phyloP scores from a whole-genome alignment of 2,329 filamentous ascomycete species.

The Pseudogymnoascus sp. region DNA sequence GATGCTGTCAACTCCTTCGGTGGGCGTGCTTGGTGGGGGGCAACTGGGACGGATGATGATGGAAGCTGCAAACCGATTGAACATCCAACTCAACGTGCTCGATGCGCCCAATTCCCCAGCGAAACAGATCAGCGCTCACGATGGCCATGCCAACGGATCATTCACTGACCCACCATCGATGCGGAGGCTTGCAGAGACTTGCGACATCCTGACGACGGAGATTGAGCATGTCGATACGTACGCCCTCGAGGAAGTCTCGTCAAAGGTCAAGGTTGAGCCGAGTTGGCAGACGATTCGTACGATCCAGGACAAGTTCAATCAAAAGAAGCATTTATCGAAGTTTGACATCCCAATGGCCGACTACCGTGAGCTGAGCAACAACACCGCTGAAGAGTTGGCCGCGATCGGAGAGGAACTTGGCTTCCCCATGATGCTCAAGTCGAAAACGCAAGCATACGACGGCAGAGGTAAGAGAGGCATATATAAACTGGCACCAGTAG shows the following conservation, averaged over 20 bases:
- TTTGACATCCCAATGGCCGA: constrained; percentile 64
- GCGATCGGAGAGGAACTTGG: constrained; percentile 58
- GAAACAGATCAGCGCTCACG: constrained; percentile 74
- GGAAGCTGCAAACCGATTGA: constrained; percentile 70
- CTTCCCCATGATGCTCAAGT: constrained; percentile 88
- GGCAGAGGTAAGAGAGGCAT: constrained; percentile 54
- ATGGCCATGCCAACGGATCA: constrained; percentile 70
- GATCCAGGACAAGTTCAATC: constrained; percentile 89
- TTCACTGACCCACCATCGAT: constrained; percentile 80
- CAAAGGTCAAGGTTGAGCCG: constrained; percentile 61
- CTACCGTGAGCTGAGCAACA: constrained; percentile 47
- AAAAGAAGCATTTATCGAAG: constrained; percentile 71
- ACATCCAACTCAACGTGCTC: constrained; percentile 70
- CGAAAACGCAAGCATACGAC: constrained; percentile 83
- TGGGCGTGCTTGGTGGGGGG: constrained; percentile 50
- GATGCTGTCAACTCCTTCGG: constrained; percentile 4
- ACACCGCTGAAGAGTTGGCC: constrained; percentile 50
- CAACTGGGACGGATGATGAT: constrained; percentile 91
- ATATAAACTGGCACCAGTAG: not conserved
- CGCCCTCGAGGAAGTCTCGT: constrained; percentile 73
- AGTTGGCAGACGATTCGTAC: constrained; percentile 78
- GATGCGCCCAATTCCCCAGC: constrained; percentile 71
- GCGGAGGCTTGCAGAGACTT: constrained; percentile 64
- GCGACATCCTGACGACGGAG: constrained; percentile 82
- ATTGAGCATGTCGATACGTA: constrained; percentile 94